phyloP scores from a whole-genome alignment of 768 basidiomycete species.

The Tricholoma sp. region DNA sequence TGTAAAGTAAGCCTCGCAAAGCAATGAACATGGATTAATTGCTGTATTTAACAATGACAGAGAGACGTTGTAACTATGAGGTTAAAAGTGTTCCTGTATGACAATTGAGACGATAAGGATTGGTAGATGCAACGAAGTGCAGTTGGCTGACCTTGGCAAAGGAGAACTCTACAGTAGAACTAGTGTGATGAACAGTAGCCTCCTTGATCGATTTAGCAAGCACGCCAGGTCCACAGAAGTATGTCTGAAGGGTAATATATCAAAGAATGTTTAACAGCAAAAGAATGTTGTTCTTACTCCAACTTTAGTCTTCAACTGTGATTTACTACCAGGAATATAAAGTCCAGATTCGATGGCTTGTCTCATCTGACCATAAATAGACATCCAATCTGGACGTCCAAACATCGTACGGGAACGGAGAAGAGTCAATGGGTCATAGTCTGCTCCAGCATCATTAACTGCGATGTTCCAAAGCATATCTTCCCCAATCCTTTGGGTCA shows the following conservation, averaged over 20 bases:
- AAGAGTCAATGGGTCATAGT: constrained; percentile 85
- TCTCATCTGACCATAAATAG: constrained; percentile 70
- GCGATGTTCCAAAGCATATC: constrained; percentile 92
- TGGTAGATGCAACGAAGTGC: background rate
- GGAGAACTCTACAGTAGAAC: constrained; percentile 58
- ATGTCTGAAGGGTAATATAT: constrained; percentile 45
- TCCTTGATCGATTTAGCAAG: constrained; percentile 76
- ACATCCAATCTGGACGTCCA: constrained; percentile 87
- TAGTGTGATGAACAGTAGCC: constrained; percentile 53
- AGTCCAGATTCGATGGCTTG: constrained; percentile 77
- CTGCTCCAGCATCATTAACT: constrained; percentile 79
- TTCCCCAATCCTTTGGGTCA: constrained; percentile 80
- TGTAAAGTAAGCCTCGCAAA: background rate
- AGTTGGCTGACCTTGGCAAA: constrained; percentile 63
- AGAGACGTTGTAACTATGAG: background rate
- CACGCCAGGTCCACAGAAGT: constrained; percentile 80
- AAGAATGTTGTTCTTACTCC: constrained; percentile 47
- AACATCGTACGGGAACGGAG: constrained; percentile 87
- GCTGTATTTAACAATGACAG: background rate
- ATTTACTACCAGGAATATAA: constrained; percentile 74
- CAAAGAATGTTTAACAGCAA: constrained; percentile 4
- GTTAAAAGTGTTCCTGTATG: constrained; percentile 25
- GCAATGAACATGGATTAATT: background rate
- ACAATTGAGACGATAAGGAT: background rate
- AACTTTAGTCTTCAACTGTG: constrained; percentile 79